Conservation (phyloP, 192 early-diverging fungal species). For the Backusella liffmaniae region DNA sequence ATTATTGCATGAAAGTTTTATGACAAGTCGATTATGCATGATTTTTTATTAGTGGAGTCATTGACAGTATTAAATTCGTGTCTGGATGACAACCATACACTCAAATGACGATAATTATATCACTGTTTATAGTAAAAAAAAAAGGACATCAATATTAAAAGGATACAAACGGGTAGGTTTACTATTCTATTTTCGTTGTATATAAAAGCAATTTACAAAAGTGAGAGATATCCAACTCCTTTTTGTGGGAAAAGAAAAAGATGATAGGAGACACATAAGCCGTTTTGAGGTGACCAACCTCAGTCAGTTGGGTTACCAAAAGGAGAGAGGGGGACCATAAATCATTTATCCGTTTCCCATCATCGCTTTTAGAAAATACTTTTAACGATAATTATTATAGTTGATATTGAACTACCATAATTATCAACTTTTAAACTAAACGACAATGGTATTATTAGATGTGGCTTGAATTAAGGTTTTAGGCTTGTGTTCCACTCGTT, state of each 20-base stretch:
- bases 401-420: not conserved
- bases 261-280: not conserved
- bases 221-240: too few species aligned
- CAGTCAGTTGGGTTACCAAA: not conserved
- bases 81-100: not conserved
- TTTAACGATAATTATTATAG: not conserved
- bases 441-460: not conserved
- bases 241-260: not conserved
- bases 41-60: not conserved
- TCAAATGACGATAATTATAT: not conserved
- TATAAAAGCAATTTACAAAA: not conserved
- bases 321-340: not conserved
- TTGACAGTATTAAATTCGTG: not conserved
- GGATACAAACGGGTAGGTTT: not conserved
- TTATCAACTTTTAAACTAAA: not conserved
- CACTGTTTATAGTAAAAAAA: not conserved
- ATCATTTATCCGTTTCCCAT: not conserved
- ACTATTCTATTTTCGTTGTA: not conserved
- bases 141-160: not conserved
- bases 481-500: not conserved
- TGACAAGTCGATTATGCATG: not conserved
- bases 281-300: not conserved
- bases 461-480: constrained; percentile 6
- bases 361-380: not conserved
- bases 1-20: not conserved